Evolutionary conservation across 2,329 filamentous ascomycete species (phyloP).

Genomic region (Penicillium hordei): DNA sequence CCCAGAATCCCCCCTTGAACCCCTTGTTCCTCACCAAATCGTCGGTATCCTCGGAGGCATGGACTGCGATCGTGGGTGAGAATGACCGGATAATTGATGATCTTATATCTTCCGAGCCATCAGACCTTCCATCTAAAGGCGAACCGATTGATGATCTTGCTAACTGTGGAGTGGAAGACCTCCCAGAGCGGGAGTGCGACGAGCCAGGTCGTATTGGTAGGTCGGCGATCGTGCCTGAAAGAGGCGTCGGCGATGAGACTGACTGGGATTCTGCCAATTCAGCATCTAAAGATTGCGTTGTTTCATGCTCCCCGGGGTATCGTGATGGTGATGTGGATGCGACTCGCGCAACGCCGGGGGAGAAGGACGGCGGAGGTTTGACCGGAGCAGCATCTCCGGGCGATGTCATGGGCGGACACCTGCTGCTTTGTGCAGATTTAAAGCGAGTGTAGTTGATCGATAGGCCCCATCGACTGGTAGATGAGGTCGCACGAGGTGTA

Average conservation of each 20-base stretch:
- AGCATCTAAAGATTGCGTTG: constrained; percentile 46
- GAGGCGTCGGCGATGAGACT: constrained; percentile 57
- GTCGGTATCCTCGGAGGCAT: constrained; percentile 84
- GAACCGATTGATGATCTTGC: constrained; percentile 48
- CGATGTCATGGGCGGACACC: constrained; percentile 66
- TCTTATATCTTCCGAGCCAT: constrained; percentile 56
- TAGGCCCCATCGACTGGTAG: constrained; percentile 33
- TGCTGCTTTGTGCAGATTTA: constrained; percentile 29
- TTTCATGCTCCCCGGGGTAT: constrained; percentile 51
- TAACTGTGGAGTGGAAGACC: constrained; percentile 54
- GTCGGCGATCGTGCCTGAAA: constrained; percentile 64
- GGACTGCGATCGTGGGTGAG: constrained; percentile 82
- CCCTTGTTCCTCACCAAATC: constrained; percentile 79
- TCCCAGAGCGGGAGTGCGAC: constrained; percentile 60
- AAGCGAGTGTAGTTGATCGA: constrained; percentile 19
- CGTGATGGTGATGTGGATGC: constrained; percentile 65
- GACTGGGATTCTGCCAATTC: constrained; percentile 54
- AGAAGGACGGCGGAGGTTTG: constrained; percentile 69
- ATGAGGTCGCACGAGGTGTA: constrained; percentile 2
- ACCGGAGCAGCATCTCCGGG: constrained; percentile 63
- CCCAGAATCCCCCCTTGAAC: constrained; percentile 75
- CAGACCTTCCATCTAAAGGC: constrained; percentile 54
- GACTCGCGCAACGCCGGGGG: constrained; percentile 61
- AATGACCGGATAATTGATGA: constrained; percentile 78
- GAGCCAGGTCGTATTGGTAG: constrained; percentile 68